Base-by-base conservation (phyloP, 306 rosid genomes). In the Pterocarpus macrocarpus region DNA sequence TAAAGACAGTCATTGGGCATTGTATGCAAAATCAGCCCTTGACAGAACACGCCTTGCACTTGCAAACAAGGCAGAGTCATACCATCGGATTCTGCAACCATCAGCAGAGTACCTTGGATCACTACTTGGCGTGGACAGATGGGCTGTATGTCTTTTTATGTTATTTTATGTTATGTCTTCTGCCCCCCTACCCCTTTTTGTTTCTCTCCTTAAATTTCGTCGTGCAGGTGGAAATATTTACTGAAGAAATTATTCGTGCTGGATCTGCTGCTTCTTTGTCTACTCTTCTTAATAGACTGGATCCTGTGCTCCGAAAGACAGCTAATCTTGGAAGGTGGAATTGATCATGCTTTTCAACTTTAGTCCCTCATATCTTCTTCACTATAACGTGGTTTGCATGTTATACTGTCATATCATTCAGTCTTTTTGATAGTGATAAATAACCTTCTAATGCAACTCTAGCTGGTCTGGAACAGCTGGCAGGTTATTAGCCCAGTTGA, bases 241-340 rank as follows among this genome's bases (percentile, higher is more conserved):
- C 98, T 28, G 99, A 95, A 90, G 99, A 95, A 90, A 86, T 95
- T 75, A 93, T 95, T 64, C 98, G 99, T 77, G 91, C 98, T 75
- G 99, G 99, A 76, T 91, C 99, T 80, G 99, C 99, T 65, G 97
- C 99, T 78, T 88, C 98, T 57, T 87, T 95, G 83, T 95, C 99
- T 71, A 63, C 93, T 77, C 98, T 95, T 61, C 90, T 95, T 59
- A 95, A 93, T 85, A 87, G 94, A 79, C 93, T 93, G 61, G 99
- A 95, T 87, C 98, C 97, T 4, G 92, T 91, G 75, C 97, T 95
- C 83, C 90, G 99, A 67, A 88, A 92, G 87, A 90, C 92, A 61
- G 99, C 99, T 74, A 76, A 93, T 73, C 93, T 95, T 67, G 99
- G 99, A 89, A 95, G 99, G 99, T 95, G 65, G 78, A 80, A 76